phyloP scores from a whole-genome alignment of 1,284 basidiomycete species.

The Cystobasidium pallidum region DNA sequence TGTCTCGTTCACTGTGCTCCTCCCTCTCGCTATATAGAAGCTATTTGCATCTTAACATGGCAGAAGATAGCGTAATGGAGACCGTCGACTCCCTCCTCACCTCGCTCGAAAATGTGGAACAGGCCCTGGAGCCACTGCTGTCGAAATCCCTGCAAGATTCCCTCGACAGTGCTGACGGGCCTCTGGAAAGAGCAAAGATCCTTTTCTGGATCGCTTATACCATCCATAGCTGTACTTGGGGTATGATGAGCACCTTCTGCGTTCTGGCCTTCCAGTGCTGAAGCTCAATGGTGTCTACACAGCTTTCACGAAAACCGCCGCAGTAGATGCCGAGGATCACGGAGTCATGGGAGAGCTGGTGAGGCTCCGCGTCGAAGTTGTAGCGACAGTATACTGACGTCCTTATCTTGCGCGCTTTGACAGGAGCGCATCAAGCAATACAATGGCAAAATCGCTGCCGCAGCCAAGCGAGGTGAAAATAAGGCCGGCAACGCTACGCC shows the following conservation, averaged over 20 bases:
- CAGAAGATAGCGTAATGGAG: neutral
- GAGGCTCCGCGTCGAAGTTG: too few species aligned
- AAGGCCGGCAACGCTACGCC: neutral
- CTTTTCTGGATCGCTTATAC: conserved; percentile 43
- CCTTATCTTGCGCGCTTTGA: too few species aligned
- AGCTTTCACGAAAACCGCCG: conserved; percentile 37
- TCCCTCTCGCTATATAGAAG: too few species aligned
- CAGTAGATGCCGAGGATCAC: conserved; percentile 33
- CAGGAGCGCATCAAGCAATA: conserved; percentile 41
- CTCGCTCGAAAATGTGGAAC: conserved; percentile 35
- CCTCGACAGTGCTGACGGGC: conserved; percentile 25
- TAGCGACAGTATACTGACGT: too few species aligned
- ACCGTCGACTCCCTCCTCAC: conserved; percentile 6
- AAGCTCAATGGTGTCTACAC: neutral
- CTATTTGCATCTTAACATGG: neutral
- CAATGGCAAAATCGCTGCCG: conserved; percentile 34
- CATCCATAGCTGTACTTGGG: conserved; percentile 38
- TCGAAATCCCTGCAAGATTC: conserved; percentile 36
- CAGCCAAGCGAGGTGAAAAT: conserved; percentile 4
- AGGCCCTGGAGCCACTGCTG: conserved; percentile 28
- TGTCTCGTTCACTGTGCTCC: too few species aligned
- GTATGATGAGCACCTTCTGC: conserved; percentile 1
- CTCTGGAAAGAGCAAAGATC: conserved; percentile 35
- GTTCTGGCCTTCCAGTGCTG: neutral
- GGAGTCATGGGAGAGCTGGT: conserved; percentile 40